Conservation (phyloP, 2,329 filamentous ascomycete species). For the Mollisiaceae sp. region DNA sequence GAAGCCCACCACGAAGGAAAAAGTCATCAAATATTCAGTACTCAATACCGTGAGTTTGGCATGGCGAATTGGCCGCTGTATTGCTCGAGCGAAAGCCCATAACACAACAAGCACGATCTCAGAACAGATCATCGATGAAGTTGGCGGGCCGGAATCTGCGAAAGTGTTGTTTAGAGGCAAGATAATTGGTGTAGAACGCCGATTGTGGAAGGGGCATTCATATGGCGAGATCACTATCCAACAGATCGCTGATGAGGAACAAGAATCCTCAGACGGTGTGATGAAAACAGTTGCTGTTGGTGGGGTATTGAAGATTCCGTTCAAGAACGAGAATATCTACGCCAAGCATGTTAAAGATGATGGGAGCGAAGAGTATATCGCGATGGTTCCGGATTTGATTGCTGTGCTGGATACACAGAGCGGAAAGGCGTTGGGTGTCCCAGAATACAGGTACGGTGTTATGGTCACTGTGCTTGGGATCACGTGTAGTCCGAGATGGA, state of each 20-base stretch:
- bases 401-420: slow-evolving; percentile 53
- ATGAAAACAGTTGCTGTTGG: slow-evolving; percentile 42
- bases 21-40: slow-evolving; percentile 45
- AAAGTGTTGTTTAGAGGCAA: slow-evolving; percentile 68
- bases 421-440: slow-evolving; percentile 56
- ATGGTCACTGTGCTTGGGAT: slow-evolving; percentile 59
- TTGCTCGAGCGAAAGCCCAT: slow-evolving; percentile 53
- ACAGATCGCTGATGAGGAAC: slow-evolving; percentile 48
- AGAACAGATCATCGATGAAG: slow-evolving; percentile 62
- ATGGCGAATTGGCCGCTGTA: slow-evolving; percentile 61
- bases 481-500: slow-evolving; percentile 60
- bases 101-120: slow-evolving; percentile 60
- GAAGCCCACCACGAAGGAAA: slow-evolving; percentile 47
- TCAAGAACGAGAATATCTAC: slow-evolving; percentile 78
- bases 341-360: slow-evolving; percentile 44
- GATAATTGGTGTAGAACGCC: slow-evolving; percentile 64
- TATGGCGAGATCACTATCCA: slow-evolving; percentile 65
- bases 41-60: slow-evolving; percentile 50
- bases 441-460: slow-evolving; percentile 59
- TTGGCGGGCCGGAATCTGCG: slow-evolving; percentile 57
- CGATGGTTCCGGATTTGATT: slow-evolving; percentile 56
- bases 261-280: slow-evolving; percentile 35
- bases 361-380: slow-evolving; percentile 44
- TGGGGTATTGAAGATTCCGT: slow-evolving; percentile 66
- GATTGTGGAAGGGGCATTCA: slow-evolving; percentile 60